Percentiles rank a stretch among this genome's conserved stretches.
Evolutionary conservation across 2,329 filamentous ascomycete genomes (phyloP).

Genomic region (Aspergillus brunneoviolaceus): DNA sequence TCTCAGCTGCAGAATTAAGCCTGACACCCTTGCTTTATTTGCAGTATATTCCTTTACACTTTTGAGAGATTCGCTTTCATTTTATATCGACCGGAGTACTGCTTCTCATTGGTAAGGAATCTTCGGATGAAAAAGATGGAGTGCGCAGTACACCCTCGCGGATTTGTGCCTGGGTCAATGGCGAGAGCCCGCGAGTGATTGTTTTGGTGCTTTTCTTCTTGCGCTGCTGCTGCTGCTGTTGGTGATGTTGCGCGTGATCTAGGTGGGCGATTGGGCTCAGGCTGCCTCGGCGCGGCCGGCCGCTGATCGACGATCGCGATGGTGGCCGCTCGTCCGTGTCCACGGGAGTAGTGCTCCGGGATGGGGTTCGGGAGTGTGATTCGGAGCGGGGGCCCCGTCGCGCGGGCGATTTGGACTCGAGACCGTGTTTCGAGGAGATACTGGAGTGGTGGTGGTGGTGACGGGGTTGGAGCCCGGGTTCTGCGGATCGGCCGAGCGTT

Average conservation of each 20-base stretch:
- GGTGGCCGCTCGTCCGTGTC: constrained; percentile 40
- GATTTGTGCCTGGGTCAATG: constrained; percentile 39
- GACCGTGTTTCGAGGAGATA: constrained; percentile 25
- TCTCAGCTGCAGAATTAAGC: not conserved
- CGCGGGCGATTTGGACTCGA: constrained; percentile 30
- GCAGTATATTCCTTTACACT: not conserved
- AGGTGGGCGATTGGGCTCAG: constrained; percentile 21
- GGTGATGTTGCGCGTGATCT: not conserved
- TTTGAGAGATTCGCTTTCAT: constrained; percentile 3
- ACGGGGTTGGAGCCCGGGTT: constrained; percentile 27
- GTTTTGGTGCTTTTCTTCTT: constrained; percentile 34
- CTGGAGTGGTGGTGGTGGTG: constrained; percentile 30
- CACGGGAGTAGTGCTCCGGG: constrained; percentile 43
- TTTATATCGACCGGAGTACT: constrained; percentile 18
- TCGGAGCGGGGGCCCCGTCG: constrained; percentile 39
- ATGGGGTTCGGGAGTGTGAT: constrained; percentile 44
- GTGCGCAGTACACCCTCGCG: constrained; percentile 33
- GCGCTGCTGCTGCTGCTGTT: constrained; percentile 31
- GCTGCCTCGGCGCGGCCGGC: constrained; percentile 38
- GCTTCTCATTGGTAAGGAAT: constrained; percentile 26
- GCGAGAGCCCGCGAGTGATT: constrained; percentile 33
- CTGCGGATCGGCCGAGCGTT: constrained; percentile 27
- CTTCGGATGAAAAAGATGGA: constrained; percentile 38
- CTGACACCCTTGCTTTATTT: constrained; percentile 7
- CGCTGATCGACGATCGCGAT: constrained; percentile 31